phyloP scores from a whole-genome alignment of 2,329 filamentous ascomycete genomes.

The Cytospora piceae region DNA sequence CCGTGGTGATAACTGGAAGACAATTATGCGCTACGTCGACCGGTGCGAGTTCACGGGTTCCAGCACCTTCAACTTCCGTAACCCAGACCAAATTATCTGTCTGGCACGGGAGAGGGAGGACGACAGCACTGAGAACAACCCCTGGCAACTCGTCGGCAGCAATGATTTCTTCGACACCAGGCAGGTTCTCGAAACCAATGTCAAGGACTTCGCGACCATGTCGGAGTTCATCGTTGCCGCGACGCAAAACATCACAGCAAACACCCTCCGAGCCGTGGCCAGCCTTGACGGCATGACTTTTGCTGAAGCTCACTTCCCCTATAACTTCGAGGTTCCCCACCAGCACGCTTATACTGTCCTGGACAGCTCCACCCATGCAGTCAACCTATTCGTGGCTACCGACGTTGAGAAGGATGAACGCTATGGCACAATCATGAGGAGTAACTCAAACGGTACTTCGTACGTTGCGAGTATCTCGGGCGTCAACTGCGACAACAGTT shows the following conservation, averaged over 20 bases:
- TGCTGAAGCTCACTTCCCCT: constrained; percentile 82
- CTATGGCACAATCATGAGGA: constrained; percentile 92
- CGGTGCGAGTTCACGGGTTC: constrained; percentile 87
- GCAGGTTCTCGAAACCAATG: constrained; percentile 66
- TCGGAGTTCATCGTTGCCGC: constrained; percentile 94
- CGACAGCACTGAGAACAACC: constrained; percentile 65
- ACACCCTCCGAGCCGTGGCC: constrained; percentile 75
- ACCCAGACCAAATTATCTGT: constrained; percentile 62
- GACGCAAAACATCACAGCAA: constrained; percentile 67
- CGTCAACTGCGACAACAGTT: constrained; percentile 77
- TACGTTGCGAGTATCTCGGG: constrained; percentile 82
- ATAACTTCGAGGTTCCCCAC: constrained; percentile 77
- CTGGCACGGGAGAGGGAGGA: constrained; percentile 66
- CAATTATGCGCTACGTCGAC: constrained; percentile 72
- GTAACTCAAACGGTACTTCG: constrained; percentile 96
- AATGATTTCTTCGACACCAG: constrained; percentile 75
- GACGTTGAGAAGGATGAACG: constrained; percentile 66
- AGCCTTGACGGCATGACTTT: constrained; percentile 85
- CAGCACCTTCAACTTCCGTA: constrained; percentile 54
- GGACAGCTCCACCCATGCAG: constrained; percentile 90
- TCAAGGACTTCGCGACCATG: constrained; percentile 91
- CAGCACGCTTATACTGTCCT: constrained; percentile 89
- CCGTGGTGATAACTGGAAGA: constrained; percentile 79
- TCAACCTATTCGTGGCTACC: constrained; percentile 91
- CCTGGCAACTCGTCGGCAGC: constrained; percentile 74